phyloP scores from a whole-genome alignment of 768 basidiomycete species.

The Kondoa subrosea region DNA sequence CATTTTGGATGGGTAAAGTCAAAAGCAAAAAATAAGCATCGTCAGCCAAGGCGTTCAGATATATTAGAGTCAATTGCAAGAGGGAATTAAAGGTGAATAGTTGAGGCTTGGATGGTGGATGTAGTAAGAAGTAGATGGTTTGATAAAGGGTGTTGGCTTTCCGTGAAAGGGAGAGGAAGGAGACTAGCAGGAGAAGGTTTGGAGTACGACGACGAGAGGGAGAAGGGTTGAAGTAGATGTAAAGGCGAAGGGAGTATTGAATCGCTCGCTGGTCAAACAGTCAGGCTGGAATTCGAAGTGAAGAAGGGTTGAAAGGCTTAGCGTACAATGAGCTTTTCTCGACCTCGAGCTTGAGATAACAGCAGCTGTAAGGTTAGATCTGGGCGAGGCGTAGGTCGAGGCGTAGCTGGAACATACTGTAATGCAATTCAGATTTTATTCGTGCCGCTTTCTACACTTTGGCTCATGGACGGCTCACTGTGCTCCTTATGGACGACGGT shows the following conservation, averaged over 20 bases:
- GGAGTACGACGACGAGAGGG: not conserved
- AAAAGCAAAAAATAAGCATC: constrained; percentile 2
- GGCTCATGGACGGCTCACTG: too few relatives aligned
- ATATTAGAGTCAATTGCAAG: not conserved
- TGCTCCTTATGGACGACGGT: too few relatives aligned
- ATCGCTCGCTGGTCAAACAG: not conserved
- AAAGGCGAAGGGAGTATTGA: constrained; percentile 5
- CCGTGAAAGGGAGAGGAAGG: not conserved
- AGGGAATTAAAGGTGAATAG: not conserved
- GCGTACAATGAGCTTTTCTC: not conserved
- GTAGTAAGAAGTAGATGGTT: not conserved
- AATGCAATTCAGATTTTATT: not conserved
- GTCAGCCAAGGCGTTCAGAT: constrained; percentile 1
- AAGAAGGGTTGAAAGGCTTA: not conserved
- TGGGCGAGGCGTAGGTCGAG: not conserved
- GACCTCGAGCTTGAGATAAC: not conserved
- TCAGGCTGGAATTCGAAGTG: not conserved
- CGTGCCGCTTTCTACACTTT: too few relatives aligned
- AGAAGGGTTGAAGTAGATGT: not conserved
- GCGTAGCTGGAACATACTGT: not conserved
- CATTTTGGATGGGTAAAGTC: not conserved
- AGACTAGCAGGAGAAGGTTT: not conserved
- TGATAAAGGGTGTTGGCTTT: not conserved
- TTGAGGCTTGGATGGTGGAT: not conserved
- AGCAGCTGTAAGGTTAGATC: not conserved